These are phyloP conservation scores for Lophiostoma macrostomum DNA, from an alignment of 495 filamentous ascomycete species.

Conservation along the genomic window DNA sequence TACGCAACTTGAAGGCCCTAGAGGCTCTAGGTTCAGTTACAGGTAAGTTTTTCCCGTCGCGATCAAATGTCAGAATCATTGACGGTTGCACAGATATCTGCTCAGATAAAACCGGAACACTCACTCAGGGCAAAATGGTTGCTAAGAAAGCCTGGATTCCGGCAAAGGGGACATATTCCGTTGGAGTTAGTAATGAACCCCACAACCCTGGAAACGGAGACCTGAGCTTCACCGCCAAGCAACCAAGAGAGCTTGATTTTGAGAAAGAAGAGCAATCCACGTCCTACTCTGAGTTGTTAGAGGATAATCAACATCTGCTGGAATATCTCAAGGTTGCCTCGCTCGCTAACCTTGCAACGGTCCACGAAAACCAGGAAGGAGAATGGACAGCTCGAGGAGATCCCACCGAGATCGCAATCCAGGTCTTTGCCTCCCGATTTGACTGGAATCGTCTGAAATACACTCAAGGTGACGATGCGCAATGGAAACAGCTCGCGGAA, in stretches of 20 bases:
- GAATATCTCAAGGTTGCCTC: slow-evolving; percentile 40
- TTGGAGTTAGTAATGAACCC: slow-evolving; percentile 37
- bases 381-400: slow-evolving; percentile 54
- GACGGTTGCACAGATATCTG: slow-evolving; percentile 28
- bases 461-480: slow-evolving; percentile 41
- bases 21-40: slow-evolving; percentile 61
- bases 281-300: slow-evolving; percentile 40
- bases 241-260: slow-evolving; percentile 31
- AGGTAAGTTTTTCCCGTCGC: too few species aligned
- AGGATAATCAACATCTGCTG: slow-evolving; percentile 31
- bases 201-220: slow-evolving; percentile 39
- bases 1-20: slow-evolving; percentile 63
- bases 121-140: slow-evolving; percentile 67
- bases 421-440: slow-evolving; percentile 51
- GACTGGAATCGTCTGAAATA: slow-evolving; percentile 44
- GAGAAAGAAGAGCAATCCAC: slow-evolving; percentile 35
- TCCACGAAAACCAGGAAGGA: slow-evolving; percentile 35
- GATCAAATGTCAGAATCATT: too few species aligned
- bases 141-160: slow-evolving; percentile 54
- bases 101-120: slow-evolving; percentile 69
- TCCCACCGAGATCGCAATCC: slow-evolving; percentile 58
- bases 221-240: slow-evolving; percentile 28
- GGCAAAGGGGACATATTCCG: slow-evolving; percentile 39
- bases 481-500: slow-evolving; percentile 48
- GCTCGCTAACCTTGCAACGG: slow-evolving; percentile 40